Evolutionary conservation across 441 rosid species (phyloP), one percentile per base, ranked within the genome.

Genomic region (Euphorbia schlechtendalii): DNA sequence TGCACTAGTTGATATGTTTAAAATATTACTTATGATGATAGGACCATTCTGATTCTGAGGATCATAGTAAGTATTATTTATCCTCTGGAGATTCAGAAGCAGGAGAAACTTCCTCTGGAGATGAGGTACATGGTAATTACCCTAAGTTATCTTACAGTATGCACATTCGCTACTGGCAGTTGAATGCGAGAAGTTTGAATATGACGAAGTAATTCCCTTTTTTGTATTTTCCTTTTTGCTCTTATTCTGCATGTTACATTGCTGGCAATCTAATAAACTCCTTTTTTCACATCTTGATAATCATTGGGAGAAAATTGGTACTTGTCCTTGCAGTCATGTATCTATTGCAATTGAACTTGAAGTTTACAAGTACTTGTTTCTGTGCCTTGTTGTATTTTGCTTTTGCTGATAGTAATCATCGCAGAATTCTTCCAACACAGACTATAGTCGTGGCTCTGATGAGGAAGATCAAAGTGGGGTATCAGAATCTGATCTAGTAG

Each of bases 21-120:
- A 58, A 15, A 2, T 51, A 10, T 21, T 38, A 3, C 27, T 49
- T 18, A 36, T 65, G 63, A 65, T 40, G 22, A 30, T 53, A 78
- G 83, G 79, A 65, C 7, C 51, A 59, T 34, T 84, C 80, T 13
- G 85, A 77, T 65, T 84, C 78, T 62, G 84, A 78, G 57, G 85
- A 65, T 43, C 72, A 72, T 40, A 83, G 64, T 38, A 72, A 72
- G 30, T 80, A 80, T 71, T 65, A 74, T 36, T 73, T 21, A 58
- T 69, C 77, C 27, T 56, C 56, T 17, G 70, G 74, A 62, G 74
- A 70, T 2, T 73, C 79, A 0, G 83, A 75, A 30, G 74, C 66
- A 2, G 83, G 69, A 56, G 78, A 60, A 30, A 59, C 65, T 20
- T 67, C 72, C 22, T 79, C 81, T 4, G 80, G 78, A 63, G 77